Percentiles rank a stretch among this genome's conserved stretches.
These are phyloP conservation scores for Durotheca rogersii DNA, from an alignment of 495 filamentous ascomycete species.

Conservation along the genomic window DNA sequence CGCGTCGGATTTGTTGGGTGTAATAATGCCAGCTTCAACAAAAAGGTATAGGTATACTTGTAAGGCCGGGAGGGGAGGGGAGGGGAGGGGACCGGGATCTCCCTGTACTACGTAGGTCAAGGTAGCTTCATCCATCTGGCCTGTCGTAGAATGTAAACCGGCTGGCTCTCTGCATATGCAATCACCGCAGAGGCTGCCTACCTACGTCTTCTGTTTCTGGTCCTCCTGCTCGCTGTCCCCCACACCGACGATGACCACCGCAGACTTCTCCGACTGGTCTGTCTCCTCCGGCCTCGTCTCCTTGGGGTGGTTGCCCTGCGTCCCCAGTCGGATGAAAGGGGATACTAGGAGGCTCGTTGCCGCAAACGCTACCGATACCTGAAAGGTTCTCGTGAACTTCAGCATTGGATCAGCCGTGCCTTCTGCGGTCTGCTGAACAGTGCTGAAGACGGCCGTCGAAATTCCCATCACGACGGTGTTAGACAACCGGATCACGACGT, in stretches of 20 bases:
- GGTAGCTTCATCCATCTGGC: too few relatives aligned
- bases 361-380: conserved; percentile 57
- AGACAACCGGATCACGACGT: conserved; percentile 55
- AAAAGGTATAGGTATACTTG: too few relatives aligned
- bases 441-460: conserved; percentile 51
- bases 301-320: conserved; percentile 42
- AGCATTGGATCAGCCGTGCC: conserved; percentile 40
- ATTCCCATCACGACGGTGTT: conserved; percentile 55
- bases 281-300: conserved; percentile 13
- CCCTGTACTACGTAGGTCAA: too few relatives aligned
- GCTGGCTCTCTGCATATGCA: too few relatives aligned
- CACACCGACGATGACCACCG: neutral
- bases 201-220: conserved; percentile 7
- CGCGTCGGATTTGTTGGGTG: too few relatives aligned
- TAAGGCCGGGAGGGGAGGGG: too few relatives aligned
- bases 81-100: too few relatives aligned
- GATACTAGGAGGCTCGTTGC: conserved; percentile 43
- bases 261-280: conserved; percentile 9
- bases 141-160: too few relatives aligned
- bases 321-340: conserved; percentile 46
- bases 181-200: too few relatives aligned
- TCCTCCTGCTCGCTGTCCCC: conserved; percentile 12
- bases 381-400: conserved; percentile 52
- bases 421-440: conserved; percentile 32
- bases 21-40: too few relatives aligned